Evolutionary conservation across 441 rosid species (phyloP).

Genomic region (Mallotus repandus): DNA sequence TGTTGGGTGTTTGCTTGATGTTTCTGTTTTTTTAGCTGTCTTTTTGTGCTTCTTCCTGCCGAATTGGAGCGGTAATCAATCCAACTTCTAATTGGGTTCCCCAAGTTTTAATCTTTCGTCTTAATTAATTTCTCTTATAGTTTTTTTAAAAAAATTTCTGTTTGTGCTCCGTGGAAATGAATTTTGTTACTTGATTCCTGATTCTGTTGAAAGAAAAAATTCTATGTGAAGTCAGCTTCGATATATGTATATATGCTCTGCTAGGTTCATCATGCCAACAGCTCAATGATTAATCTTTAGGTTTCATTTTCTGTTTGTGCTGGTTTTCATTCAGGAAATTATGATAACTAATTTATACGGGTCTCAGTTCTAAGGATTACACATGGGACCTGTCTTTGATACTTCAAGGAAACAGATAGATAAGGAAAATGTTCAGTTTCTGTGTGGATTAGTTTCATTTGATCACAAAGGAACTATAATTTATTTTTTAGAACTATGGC

Average conservation of each 20-base stretch:
- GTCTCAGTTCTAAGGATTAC: not conserved
- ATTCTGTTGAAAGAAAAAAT: not conserved
- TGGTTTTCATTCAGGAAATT: not conserved
- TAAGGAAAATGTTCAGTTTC: not conserved
- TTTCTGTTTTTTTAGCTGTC: not conserved
- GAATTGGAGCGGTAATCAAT: not conserved
- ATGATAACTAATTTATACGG: not conserved
- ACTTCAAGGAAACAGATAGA: not conserved
- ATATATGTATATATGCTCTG: not conserved
- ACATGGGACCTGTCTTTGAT: too few relatives aligned
- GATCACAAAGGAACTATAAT: not conserved
- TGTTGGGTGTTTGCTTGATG: not conserved
- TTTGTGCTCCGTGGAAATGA: too few relatives aligned
- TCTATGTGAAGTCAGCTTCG: too few relatives aligned
- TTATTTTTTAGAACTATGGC: not conserved
- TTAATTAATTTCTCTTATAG: not conserved
- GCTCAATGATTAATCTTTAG: not conserved
- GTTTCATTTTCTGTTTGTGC: not conserved
- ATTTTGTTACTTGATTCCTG: not conserved
- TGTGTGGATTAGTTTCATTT: not conserved
- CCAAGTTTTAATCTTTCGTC: not conserved
- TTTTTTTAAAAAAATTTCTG: too few relatives aligned
- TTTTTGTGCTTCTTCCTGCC: not conserved
- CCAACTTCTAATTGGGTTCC: constrained; percentile 5
- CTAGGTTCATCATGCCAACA: not conserved